Evolutionary conservation across 2,329 filamentous ascomycete genomes (phyloP).

Genomic region (Fusarium lyarnte): DNA sequence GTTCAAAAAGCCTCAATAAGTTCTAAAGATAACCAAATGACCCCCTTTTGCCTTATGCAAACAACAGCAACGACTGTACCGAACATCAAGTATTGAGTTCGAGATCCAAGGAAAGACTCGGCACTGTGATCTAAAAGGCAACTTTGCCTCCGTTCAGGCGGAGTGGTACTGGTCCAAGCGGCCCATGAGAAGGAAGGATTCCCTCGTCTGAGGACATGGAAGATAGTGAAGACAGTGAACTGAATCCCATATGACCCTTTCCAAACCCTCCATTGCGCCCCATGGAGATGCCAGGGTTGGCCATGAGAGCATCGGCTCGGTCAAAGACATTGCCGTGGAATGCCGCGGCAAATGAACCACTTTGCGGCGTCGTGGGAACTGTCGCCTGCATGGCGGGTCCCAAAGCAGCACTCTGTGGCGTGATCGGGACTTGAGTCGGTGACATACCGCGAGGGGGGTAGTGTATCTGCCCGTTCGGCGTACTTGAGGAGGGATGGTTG

Average conservation of each 20-base stretch:
- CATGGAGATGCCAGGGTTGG: constrained; percentile 67
- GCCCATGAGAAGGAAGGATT: constrained; percentile 47
- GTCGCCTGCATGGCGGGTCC: constrained; percentile 92
- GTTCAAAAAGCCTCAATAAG: constrained; percentile 28
- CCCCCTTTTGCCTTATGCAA: constrained; percentile 30
- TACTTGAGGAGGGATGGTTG: constrained; percentile 19
- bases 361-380: constrained; percentile 76
- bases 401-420: constrained; percentile 86
- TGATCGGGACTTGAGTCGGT: constrained; percentile 69
- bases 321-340: constrained; percentile 70
- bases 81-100: constrained; percentile 6
- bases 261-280: constrained; percentile 60
- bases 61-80: constrained; percentile 5
- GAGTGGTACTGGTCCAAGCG: constrained; percentile 46
- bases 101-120: constrained; percentile 23
- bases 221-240: constrained; percentile 53
- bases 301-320: constrained; percentile 66
- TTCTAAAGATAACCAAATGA: constrained; percentile 16
- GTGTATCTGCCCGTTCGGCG: constrained; percentile 30
- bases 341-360: constrained; percentile 62
- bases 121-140: constrained; percentile 45
- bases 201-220: constrained; percentile 54
- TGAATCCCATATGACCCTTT: constrained; percentile 53
- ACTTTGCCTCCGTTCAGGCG: constrained; percentile 52
- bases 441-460: constrained; percentile 43